phyloP scores from a whole-genome alignment of 148 eudicot genomes.

The Chenopodium suecicum region DNA sequence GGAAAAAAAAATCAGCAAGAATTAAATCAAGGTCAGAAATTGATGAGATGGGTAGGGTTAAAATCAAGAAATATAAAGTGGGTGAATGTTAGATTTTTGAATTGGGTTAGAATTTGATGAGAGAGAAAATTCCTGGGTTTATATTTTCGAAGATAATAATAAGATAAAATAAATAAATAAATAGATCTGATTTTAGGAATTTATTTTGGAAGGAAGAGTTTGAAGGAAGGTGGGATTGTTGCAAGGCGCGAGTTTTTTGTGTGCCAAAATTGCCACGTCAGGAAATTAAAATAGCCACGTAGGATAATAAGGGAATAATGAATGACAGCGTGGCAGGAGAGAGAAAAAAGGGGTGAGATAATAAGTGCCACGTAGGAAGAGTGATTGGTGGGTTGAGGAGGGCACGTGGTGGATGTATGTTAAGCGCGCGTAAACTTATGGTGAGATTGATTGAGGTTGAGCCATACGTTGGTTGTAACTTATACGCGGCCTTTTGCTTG shows the following conservation, averaged over 20 bases:
- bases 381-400: not conserved
- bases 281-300: constrained; percentile 3
- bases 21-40: not conserved
- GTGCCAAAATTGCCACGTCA: constrained; percentile 16
- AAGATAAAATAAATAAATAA: too few relatives aligned
- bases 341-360: not conserved
- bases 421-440: not conserved
- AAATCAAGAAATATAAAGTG: constrained; percentile 2
- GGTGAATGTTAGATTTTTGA: constrained; percentile 20
- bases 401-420: constrained; percentile 23
- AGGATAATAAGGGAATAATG: not conserved
- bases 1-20: not conserved
- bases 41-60: constrained; percentile 6
- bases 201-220: not conserved
- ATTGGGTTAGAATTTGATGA: not conserved
- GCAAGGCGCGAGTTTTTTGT: constrained; percentile 26
- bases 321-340: not conserved
- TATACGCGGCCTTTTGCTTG: constrained; percentile 29
- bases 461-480: not conserved
- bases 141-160: too few relatives aligned
- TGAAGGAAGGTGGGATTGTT: constrained; percentile 12
- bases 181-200: not conserved
- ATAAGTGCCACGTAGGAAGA: not conserved
- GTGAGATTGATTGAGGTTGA: too few relatives aligned
- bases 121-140: not conserved